Evolutionary conservation across 164 flowering plant species (phyloP).

Genomic region (Kingdonia uniflora): DNA sequence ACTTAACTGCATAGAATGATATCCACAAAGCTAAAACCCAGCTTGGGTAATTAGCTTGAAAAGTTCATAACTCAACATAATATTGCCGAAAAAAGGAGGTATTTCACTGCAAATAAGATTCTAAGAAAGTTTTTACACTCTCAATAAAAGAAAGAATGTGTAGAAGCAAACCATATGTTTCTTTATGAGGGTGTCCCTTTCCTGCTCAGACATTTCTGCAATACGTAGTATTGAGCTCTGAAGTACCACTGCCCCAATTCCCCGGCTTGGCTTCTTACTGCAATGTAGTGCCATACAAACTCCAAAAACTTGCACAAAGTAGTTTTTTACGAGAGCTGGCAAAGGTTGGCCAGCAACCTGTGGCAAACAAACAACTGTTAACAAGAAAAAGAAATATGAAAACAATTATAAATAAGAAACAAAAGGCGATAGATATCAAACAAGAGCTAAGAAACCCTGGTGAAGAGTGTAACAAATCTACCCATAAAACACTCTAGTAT

Average conservation of each 20-base stretch:
- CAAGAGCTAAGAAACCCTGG: too few species aligned
- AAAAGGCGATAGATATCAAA: too few species aligned
- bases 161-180: conserved; percentile 58
- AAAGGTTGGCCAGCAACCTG: conserved; percentile 61
- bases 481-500: too few species aligned
- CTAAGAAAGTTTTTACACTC: too few species aligned
- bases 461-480: too few species aligned
- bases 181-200: conserved; percentile 77
- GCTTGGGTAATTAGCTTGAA: too few species aligned
- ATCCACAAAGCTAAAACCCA: too few species aligned
- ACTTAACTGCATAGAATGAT: too few species aligned
- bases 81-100: too few species aligned
- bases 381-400: background rate
- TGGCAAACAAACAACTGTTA: conserved; percentile 11
- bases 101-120: too few species aligned
- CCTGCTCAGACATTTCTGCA: conserved; percentile 70
- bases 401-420: background rate
- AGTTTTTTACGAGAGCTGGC: conserved; percentile 40
- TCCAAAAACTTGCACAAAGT: conserved; percentile 84
- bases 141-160: background rate
- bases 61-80: too few species aligned
- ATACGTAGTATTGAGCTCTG: conserved; percentile 56
- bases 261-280: conserved; percentile 46
- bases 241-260: conserved; percentile 51
- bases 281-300: conserved; percentile 76